phyloP scores from a whole-genome alignment of 2,329 filamentous ascomycete genomes.

The Ceratocystis ficicola region DNA sequence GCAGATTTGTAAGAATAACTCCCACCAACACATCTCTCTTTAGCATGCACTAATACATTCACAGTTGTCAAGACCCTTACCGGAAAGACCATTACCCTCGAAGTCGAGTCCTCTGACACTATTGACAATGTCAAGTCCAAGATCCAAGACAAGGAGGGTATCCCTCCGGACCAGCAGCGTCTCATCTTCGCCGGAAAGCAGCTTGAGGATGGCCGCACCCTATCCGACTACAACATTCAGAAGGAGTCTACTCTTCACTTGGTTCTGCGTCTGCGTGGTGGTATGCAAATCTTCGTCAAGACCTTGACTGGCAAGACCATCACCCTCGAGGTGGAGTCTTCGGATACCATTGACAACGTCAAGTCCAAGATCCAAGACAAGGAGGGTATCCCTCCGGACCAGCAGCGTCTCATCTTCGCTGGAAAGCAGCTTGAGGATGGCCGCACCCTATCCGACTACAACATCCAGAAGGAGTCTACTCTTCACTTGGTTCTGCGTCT shows the following conservation, averaged over 20 bases:
- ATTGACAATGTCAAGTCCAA: constrained; percentile 93
- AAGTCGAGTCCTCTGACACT: constrained; percentile 79
- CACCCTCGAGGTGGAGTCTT: constrained; percentile 78
- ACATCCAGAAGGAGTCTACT: constrained; percentile 87
- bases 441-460: constrained; percentile 73
- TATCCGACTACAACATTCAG: constrained; percentile 88
- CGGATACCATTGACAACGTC: constrained; percentile 89
- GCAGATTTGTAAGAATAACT: constrained; percentile 42
- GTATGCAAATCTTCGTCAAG: constrained; percentile 66
- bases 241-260: constrained; percentile 60
- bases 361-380: constrained; percentile 98
- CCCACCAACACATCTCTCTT: constrained; percentile 28
- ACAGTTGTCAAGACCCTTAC: constrained; percentile 68
- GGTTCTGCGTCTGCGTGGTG: constrained; percentile 57
- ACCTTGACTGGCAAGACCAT: constrained; percentile 90
- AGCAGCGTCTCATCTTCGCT: constrained; percentile 91
- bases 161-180: constrained; percentile 88
- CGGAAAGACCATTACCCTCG: constrained; percentile 87
- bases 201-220: constrained; percentile 78
- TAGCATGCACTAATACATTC: constrained; percentile 32
- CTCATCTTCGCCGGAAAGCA: constrained; percentile 92
- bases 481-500: constrained; percentile 78
- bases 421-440: constrained; percentile 95
- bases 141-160: constrained; percentile 88
- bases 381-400: constrained; percentile 90